Evolutionary conservation across 495 filamentous ascomycete species (phyloP).

Genomic region (Xylaria cubensis): DNA sequence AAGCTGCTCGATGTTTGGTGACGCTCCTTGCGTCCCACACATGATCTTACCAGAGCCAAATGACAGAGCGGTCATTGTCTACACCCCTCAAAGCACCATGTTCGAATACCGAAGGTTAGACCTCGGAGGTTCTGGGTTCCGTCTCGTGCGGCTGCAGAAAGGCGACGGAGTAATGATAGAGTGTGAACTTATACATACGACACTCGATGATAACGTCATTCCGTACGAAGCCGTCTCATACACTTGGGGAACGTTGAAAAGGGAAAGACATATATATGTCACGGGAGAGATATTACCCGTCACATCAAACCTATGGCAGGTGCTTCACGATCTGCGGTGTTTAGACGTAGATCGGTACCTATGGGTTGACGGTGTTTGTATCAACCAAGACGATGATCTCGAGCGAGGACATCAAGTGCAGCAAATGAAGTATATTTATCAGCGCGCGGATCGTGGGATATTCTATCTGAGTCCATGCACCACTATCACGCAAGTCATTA

Average conservation of each 20-base stretch:
- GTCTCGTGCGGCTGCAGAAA: neutral
- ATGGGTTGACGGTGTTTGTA: neutral
- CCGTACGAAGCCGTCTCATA: conserved; percentile 24
- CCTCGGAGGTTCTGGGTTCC: neutral
- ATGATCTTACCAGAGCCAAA: neutral
- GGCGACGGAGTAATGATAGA: conserved; percentile 10
- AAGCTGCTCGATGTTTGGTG: neutral
- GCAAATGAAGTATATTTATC: neutral
- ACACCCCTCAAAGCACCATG: neutral
- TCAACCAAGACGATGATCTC: neutral
- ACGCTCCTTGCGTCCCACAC: neutral
- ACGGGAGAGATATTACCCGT: neutral
- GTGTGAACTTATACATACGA: conserved; percentile 29
- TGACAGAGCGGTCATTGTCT: neutral
- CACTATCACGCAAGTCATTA: neutral
- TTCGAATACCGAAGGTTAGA: neutral
- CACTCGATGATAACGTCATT: conserved; percentile 15
- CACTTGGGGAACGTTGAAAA: conserved; percentile 23
- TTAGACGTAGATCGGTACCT: neutral
- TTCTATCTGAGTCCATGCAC: neutral
- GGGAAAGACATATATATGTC: neutral
- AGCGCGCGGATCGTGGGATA: neutral
- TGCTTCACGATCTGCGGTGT: neutral
- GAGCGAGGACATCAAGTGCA: conserved; percentile 5
- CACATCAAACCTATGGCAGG: neutral